Evolutionary conservation across 768 basidiomycete genomes (phyloP).

Genomic region (Podaxis sp.): DNA sequence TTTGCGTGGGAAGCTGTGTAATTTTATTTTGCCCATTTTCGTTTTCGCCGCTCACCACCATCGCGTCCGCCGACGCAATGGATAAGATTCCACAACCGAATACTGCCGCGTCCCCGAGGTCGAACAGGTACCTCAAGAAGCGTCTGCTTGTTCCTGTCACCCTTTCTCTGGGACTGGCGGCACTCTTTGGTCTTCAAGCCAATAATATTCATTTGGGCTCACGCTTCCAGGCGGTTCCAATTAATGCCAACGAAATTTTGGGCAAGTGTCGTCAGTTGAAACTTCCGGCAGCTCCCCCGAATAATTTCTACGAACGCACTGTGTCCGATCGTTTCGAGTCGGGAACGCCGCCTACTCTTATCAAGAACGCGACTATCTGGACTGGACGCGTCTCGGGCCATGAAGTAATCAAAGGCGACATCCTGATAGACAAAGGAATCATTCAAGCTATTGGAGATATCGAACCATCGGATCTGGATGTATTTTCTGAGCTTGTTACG

Average conservation of each 20-base stretch:
- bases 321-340: slow-evolving; percentile 58
- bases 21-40: not conserved
- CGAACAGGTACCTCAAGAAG: slow-evolving; percentile 9
- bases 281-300: slow-evolving; percentile 41
- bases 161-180: slow-evolving; percentile 14
- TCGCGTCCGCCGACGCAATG: slow-evolving; percentile 14
- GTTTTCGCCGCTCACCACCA: slow-evolving; percentile 13
- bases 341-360: slow-evolving; percentile 58
- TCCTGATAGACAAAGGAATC: slow-evolving; percentile 57
- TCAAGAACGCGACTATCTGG: slow-evolving; percentile 72
- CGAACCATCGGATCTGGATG: slow-evolving; percentile 17
- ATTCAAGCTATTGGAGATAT: slow-evolving; percentile 48
- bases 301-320: slow-evolving; percentile 32
- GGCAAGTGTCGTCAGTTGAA: slow-evolving; percentile 47
- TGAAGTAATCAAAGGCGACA: slow-evolving; percentile 52
- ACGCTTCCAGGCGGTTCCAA: slow-evolving; percentile 23
- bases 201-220: not conserved
- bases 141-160: slow-evolving; percentile 18
- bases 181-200: not conserved
- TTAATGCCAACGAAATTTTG: slow-evolving; percentile 37
- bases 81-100: slow-evolving; percentile 28
- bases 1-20: not conserved
- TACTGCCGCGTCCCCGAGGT: not conserved
- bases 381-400: slow-evolving; percentile 49
- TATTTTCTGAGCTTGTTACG: slow-evolving; percentile 27